Evolutionary conservation across 1,284 basidiomycete genomes (phyloP).

Genomic region (Apiotrichum gracile): DNA sequence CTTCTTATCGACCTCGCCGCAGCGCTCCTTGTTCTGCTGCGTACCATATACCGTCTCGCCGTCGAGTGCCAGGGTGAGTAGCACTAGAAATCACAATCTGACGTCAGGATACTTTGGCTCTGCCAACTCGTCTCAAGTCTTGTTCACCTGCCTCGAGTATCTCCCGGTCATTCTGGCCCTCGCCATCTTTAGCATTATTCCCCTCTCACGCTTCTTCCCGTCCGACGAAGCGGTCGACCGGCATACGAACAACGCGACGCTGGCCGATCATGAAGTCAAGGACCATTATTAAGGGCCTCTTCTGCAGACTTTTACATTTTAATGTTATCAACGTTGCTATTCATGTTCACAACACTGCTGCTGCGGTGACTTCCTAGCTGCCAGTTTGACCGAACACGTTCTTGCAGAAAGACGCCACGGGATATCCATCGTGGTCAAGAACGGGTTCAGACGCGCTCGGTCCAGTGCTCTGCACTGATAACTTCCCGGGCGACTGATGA

Average conservation of each 20-base stretch:
- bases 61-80: constrained; percentile 46
- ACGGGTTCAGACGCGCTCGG: too few species aligned
- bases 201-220: constrained; percentile 16
- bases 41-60: constrained; percentile 47
- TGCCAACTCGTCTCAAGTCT: constrained; percentile 37
- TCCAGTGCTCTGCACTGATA: too few species aligned
- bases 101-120: constrained; percentile 37
- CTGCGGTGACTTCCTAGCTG: too few species aligned
- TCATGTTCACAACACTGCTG: too few species aligned
- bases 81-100: neutral
- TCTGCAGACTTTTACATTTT: too few species aligned
- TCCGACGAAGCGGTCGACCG: neutral
- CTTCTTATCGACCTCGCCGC: constrained; percentile 6
- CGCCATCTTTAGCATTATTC: constrained; percentile 29
- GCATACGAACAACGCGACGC: neutral
- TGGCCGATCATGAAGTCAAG: neutral
- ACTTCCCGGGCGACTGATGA: too few species aligned
- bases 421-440: too few species aligned
- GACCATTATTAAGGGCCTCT: neutral
- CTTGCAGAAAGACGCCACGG: too few species aligned
- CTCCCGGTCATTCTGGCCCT: constrained; percentile 45
- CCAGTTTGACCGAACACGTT: too few species aligned
- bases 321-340: too few species aligned
- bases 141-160: constrained; percentile 46
- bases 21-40: constrained; percentile 29